Base-by-base conservation (phyloP, 352 stramenopile genomes). In the Pythium aquatile region DNA sequence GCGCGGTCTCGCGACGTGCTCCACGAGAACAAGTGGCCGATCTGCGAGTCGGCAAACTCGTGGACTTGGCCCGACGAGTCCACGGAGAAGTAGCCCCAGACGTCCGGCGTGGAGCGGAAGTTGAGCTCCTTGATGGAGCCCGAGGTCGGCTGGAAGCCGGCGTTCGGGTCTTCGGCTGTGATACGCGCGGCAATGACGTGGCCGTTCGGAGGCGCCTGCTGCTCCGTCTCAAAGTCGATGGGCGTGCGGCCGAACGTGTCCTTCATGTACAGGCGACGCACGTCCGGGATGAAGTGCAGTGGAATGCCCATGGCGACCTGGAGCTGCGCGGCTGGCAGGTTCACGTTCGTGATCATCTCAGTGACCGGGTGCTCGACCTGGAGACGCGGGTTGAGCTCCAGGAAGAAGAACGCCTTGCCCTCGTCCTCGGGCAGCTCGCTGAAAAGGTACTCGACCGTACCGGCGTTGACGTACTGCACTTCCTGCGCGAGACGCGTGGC, bases 61-160 rank as follows among this genome's bases (percentile, higher is more conserved):
- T 99, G 98, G 51, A 99, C 98, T 61, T 97, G 92, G 11, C 98
- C 98, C 28, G 91, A 99, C 71, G 92, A 98, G 76, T 99, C 97
- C 70, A 99, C 98, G 46, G 85, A 98, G 71, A 99, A 99, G 85
- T 99, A 99, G 20, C 98, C 98, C 98, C 98, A 99, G 26, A 99
- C 98, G 74, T 99, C 98, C 7, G 97, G 97, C 59, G 96, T 99
- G 33, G 88, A 98, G 47, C 97, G 89, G 75, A 99, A 99, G 79
- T 99, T 99, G 56, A 99, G 82, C 81, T 99, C 97, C 77, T 98
- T 91, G 68, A 99, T 99, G 14, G 93, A 90, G 40, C 97, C 98
- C 68, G 80, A 97, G 2, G 97, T 99, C 0, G 97, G 97, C 78
- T 99, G 97, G 86, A 99, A 99, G 32, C 97, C 97, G 6, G 96